Evolutionary conservation across 2,329 filamentous ascomycete species (phyloP), one percentile per base, ranked within the genome.

Genomic region (Exophiala bonariae): DNA sequence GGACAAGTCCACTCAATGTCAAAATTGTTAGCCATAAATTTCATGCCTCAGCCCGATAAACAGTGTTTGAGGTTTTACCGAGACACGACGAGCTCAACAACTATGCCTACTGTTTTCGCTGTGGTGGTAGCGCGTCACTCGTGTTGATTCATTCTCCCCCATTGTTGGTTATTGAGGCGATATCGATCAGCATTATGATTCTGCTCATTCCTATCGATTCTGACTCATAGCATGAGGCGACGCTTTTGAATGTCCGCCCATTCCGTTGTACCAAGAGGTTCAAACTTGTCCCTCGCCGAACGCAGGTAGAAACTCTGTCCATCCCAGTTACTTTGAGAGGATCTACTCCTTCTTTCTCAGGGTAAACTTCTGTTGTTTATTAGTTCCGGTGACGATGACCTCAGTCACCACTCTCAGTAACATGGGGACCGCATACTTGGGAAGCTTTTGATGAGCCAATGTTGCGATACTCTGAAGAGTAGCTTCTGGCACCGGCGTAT

Each of bases 311-410:
- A 81, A 87, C 72, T 34, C 62, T 63, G 54, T 81, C 77, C 13
- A 39, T 49, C 4, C 44, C 36, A 17, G 28, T 52, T 4, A 77
- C 71, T 59, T 79, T 79, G 3, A 61, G 66, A 0, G 85, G 86
- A 59, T 88, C 80, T 0, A 92, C 87, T 1, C 90, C 89, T 52
- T 91, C 78, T 76, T 73, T 14, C 88, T 75, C 54, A 95, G 65
- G 0, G 72, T 67, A 54, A 86, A 80, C 68, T 96, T 96, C 69
- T 91, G 86, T 71, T 93, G 87, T 75, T 96, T 96, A 61, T 89
- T 87, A 37, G 89, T 96, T 0, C 89, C 89, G 3, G 90, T 95
- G 1, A 81, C 76, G 59, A 86, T 81, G 55, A 81, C 76, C 19
- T 78, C 76, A 20, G 70, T 73, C 6, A 84, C 77, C 4, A 90